Evolutionary conservation across 192 early-diverging fungal genomes (phyloP), one percentile per base, ranked within the genome.

Genomic region (Coemansia sp.): DNA sequence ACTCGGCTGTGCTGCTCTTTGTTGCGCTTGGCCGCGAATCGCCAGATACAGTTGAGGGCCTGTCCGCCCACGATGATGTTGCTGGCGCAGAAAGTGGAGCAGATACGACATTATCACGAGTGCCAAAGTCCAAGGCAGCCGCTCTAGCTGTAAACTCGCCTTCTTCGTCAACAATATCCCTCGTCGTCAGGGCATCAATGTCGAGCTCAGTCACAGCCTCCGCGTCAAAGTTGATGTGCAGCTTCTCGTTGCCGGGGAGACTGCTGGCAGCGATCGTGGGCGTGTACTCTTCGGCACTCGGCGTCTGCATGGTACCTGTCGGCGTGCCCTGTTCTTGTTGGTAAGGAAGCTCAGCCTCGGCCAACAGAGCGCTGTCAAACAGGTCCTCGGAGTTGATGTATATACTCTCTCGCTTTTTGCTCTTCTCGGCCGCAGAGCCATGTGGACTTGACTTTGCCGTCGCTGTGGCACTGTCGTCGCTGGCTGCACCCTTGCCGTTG

Each of bases 341-440:
- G 61, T 80, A 75, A 12, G 73, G 73, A 10, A 80, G 64, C 41
- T 75, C 73, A 6, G 67, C 78, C 11, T 64, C 53, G 6, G 67
- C 67, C 58, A 81, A 70, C 10, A 81, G 42, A 8, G 70, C 70
- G 48, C 68, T 72, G 37, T 39, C 68, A 27, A 69, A 72, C 17
- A 81, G 5, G 31, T 69, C 71, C 32, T 81, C 70, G 2, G 71
- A 42, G 48, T 70, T 67, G 36, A 81, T 73, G 61, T 81, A 76
- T 9, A 81, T 76, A 68, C 78, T 81, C 55, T 38, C 39, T 9
- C 73, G 73, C 69, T 64, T 64, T 12, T 61, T 53, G 7, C 31
- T 51, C 34, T 34, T 34, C 12, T 60, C 34, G 23, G 53, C 15
- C 46, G n/a, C 34, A 50, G 37, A 46, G 48, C 23, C 32, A 11